Percentiles rank a stretch among this genome's conserved stretches.
Conservation (phyloP, 1,284 basidiomycete genomes). For the Xerocomus amazonicus region DNA sequence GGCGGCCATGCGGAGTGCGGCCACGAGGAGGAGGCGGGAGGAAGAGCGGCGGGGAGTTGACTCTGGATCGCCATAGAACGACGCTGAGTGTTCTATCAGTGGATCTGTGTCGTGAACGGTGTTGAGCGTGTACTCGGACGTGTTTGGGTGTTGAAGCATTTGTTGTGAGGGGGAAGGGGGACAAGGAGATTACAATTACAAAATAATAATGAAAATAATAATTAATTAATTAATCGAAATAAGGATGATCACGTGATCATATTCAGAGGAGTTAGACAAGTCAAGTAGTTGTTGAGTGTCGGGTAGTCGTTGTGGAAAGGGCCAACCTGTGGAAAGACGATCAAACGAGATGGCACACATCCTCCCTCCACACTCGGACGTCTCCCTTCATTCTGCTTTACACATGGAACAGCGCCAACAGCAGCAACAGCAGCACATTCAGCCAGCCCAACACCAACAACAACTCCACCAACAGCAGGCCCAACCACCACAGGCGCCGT, state of each 20-base stretch:
- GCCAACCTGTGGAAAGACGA: slow-evolving; percentile 8
- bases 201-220: slow-evolving; percentile 1
- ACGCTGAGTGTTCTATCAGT: slow-evolving; percentile 33
- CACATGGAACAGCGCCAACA: slow-evolving; percentile 62
- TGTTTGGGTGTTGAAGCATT: slow-evolving; percentile 34
- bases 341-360: slow-evolving; percentile 42
- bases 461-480: slow-evolving; percentile 32
- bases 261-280: slow-evolving; percentile 25
- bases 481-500: slow-evolving; percentile 34
- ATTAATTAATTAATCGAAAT: slow-evolving; percentile 5
- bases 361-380: slow-evolving; percentile 43
- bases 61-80: slow-evolving; percentile 34
- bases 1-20: slow-evolving; percentile 77
- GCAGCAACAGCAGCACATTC: slow-evolving; percentile 33
- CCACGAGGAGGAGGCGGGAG: slow-evolving; percentile 64
- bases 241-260: background rate
- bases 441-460: slow-evolving; percentile 34
- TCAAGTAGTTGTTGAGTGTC: too few species aligned
- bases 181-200: background rate
- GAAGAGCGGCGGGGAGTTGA: slow-evolving; percentile 37
- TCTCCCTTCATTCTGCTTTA: slow-evolving; percentile 57
- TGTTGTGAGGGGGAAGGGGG: background rate
- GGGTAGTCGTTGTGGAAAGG: too few species aligned
- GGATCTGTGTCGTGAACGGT: slow-evolving; percentile 24
- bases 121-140: slow-evolving; percentile 65